These are phyloP conservation scores for Galerina marginata DNA, from an alignment of 768 basidiomycete species.

Conservation along the genomic window DNA sequence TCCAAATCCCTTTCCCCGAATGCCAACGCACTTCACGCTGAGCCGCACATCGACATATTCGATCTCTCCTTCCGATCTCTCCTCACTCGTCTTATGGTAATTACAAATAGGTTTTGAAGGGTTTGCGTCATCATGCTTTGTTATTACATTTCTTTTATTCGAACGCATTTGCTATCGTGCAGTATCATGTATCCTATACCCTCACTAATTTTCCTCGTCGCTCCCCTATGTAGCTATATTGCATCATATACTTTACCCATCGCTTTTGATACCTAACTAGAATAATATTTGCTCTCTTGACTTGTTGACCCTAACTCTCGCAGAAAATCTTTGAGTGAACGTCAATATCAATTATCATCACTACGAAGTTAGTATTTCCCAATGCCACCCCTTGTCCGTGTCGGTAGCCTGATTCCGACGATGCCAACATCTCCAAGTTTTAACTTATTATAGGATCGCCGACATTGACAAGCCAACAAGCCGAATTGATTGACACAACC, in stretches of 20 bases:
- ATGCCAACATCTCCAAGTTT: too few relatives aligned
- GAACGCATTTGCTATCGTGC: constrained; percentile 14
- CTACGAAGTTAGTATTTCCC: neutral
- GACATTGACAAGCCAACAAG: too few relatives aligned
- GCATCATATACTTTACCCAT: constrained; percentile 8
- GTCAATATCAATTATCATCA: neutral
- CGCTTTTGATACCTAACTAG: neutral
- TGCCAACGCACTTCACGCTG: constrained; percentile 45
- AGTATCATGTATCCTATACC: constrained; percentile 6
- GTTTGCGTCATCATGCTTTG: constrained; percentile 13
- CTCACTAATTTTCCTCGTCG: constrained; percentile 5
- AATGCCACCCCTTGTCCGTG: constrained; percentile 1
- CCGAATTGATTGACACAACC: too few relatives aligned
- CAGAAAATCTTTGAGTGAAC: too few relatives aligned
- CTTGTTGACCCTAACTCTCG: too few relatives aligned
- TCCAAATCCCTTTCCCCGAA: constrained; percentile 47
- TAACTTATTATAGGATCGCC: too few relatives aligned
- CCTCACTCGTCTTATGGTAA: constrained; percentile 11
- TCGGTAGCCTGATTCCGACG: neutral
- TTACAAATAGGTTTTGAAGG: constrained; percentile 6
- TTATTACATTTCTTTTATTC: constrained; percentile 7
- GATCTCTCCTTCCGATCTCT: constrained; percentile 10
- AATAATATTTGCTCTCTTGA: too few relatives aligned
- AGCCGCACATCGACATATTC: constrained; percentile 5
- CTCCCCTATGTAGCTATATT: constrained; percentile 18